Evolutionary conservation across 1,284 basidiomycete genomes (phyloP).

Genomic region (Puccinia triticina): DNA sequence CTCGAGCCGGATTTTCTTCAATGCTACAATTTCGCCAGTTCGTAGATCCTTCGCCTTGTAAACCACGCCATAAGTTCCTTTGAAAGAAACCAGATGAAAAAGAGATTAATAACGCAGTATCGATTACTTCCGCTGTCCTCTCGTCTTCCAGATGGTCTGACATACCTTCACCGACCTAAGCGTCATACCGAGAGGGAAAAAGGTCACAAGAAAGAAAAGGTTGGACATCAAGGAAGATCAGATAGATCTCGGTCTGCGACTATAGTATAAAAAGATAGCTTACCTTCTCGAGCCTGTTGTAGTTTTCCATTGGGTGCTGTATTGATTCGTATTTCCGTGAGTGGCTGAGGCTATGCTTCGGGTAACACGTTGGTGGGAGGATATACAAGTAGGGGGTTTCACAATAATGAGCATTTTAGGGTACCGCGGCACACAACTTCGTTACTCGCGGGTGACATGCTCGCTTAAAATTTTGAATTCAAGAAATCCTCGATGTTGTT

Average conservation of each 20-base stretch:
- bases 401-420: too few relatives aligned
- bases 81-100: constrained; percentile 8
- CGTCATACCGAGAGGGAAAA: background rate
- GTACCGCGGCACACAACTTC: too few relatives aligned
- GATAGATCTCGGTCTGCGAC: background rate
- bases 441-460: too few relatives aligned
- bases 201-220: constrained; percentile 54
- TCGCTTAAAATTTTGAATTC: too few relatives aligned
- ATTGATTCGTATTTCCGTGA: background rate
- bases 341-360: background rate
- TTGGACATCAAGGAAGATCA: background rate
- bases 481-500: too few relatives aligned
- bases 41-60: constrained; percentile 71
- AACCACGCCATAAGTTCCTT: background rate
- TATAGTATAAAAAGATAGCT: background rate
- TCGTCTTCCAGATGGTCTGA: constrained; percentile 37
- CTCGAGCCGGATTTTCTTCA: constrained; percentile 98
- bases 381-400: too few relatives aligned
- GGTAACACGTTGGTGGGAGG: background rate
- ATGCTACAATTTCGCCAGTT: constrained; percentile 78
- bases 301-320: constrained; percentile 61
- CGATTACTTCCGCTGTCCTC: background rate
- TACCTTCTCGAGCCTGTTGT: constrained; percentile 76
- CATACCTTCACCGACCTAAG: constrained; percentile 65
- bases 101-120: background rate